Evolutionary conservation across 768 basidiomycete species (phyloP).

Genomic region (Tulasnella sp.): DNA sequence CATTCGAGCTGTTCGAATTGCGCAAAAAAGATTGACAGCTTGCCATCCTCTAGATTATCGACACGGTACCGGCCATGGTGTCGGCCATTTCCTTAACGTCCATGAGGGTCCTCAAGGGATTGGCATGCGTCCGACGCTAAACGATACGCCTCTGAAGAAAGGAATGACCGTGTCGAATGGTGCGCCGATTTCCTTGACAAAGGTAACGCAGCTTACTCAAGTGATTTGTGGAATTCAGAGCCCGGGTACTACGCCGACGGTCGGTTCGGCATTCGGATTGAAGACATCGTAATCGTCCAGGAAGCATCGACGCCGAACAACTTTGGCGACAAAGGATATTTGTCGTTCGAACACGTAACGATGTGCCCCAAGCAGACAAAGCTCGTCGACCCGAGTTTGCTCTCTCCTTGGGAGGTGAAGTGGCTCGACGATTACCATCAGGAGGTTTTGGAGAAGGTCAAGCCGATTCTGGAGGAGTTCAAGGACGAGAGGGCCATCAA

Average conservation of each 20-base stretch:
- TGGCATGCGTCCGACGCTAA: slow-evolving; percentile 38
- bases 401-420: slow-evolving; percentile 53
- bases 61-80: slow-evolving; percentile 90
- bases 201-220: too few species aligned
- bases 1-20: not conserved
- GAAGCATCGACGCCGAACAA: slow-evolving; percentile 57
- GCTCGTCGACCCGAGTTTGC: slow-evolving; percentile 51
- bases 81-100: slow-evolving; percentile 89
- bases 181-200: too few species aligned
- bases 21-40: slow-evolving; percentile 10
- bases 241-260: slow-evolving; percentile 92
- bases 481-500: slow-evolving; percentile 27
- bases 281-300: slow-evolving; percentile 73
- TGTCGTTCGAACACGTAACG: slow-evolving; percentile 78
- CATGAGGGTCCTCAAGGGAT: slow-evolving; percentile 67
- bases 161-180: slow-evolving; percentile 89
- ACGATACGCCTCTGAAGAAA: slow-evolving; percentile 56
- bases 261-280: slow-evolving; percentile 83
- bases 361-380: slow-evolving; percentile 87
- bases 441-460: slow-evolving; percentile 61
- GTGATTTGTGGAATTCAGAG: slow-evolving; percentile 43
- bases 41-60: slow-evolving; percentile 28
- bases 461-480: slow-evolving; percentile 44
- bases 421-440: slow-evolving; percentile 84
- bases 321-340: slow-evolving; percentile 76